Conservation (phyloP, 106 monocot species). For the Dioscorea alata region DNA sequence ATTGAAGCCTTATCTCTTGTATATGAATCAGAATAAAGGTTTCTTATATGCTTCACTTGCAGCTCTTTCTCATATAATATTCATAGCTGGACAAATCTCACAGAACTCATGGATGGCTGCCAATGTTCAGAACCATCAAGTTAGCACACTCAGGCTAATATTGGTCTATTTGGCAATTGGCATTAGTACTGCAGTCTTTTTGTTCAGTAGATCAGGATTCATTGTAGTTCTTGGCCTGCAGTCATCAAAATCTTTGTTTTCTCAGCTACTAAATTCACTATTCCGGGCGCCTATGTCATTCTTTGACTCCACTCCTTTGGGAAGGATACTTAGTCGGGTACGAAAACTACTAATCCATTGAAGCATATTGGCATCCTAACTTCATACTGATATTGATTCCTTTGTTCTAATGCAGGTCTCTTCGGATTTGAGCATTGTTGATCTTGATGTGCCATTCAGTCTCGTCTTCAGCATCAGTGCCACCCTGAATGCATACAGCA, state of each 20-base stretch:
- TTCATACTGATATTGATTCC: neutral
- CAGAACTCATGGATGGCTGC: slow-evolving; percentile 99
- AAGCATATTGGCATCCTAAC: neutral
- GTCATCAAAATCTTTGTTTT: slow-evolving; percentile 84
- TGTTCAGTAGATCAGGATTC: slow-evolving; percentile 58
- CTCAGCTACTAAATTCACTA: slow-evolving; percentile 64
- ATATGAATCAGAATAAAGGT: slow-evolving; percentile 80
- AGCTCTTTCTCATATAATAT: slow-evolving; percentile 50
- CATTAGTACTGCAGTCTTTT: slow-evolving; percentile 39
- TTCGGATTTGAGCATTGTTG: slow-evolving; percentile 84
- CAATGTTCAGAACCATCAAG: slow-evolving; percentile 68
- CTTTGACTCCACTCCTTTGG: slow-evolving; percentile 91
- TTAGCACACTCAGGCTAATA: slow-evolving; percentile 61
- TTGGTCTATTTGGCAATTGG: slow-evolving; percentile 78
- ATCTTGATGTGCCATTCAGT: slow-evolving; percentile 85
- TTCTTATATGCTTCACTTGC: slow-evolving; percentile 42
- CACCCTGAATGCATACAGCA: slow-evolving; percentile 65
- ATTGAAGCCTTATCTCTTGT: slow-evolving; percentile 73
- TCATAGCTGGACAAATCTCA: slow-evolving; percentile 70
- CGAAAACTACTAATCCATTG: slow-evolving; percentile 3
- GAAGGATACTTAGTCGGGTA: slow-evolving; percentile 94
- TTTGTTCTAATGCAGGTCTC: slow-evolving; percentile 61
- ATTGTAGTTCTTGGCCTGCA: slow-evolving; percentile 64
- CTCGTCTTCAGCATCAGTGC: slow-evolving; percentile 59
- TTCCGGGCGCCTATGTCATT: slow-evolving; percentile 94